Base-by-base conservation (phyloP, 768 basidiomycete genomes). In the Glaciozyma antarctica region DNA sequence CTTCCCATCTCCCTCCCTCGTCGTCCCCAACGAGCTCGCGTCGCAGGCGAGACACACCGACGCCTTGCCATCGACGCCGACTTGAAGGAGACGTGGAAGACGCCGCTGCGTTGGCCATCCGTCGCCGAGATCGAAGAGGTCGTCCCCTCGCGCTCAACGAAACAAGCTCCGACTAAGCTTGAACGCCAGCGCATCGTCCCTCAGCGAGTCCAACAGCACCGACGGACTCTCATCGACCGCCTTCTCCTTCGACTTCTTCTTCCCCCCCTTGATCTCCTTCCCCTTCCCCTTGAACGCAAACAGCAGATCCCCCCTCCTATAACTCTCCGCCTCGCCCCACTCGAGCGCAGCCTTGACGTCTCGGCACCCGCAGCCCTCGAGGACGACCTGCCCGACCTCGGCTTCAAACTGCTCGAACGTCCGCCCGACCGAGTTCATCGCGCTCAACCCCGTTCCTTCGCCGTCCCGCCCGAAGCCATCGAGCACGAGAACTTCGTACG, bases 141-240 rank as follows among this genome's bases (percentile, higher is more conserved):
- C 38, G 12, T 41, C 38, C 22, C n/a, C 1, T 8, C 51, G 15
- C 15, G 51, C 26, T 52, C 51, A 61, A 32, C 45, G 45, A 58
- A 68, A 68, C 60, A 68, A 56, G 28, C 67, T 68, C 43, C 67
- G 45, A 6, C 63, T 63, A 9, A 68, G 45, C 52, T 56, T 57
- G 26, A 64, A 41, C 24, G 67, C 67, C 26, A 68, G 34, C 30
- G 64, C 60, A 44, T 68, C 67, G 51, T 68, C 67, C 47, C 67
- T 26, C 30, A 68, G 26, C 22, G 56, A 57, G 41, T 65, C 61
- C 34, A 68, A 34, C 28, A 64, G 53, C 15, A 44, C 53, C 28
- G 51, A 24, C 8, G 51, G 26, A 28, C 24, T 41, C 38, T 12
- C 51, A 19, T 54, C 32, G 38, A 43, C 34, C 19, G 61, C 67